These are phyloP conservation scores for Aphanomyces astaci DNA, from an alignment of 352 stramenopile species.

Conservation along the genomic window DNA sequence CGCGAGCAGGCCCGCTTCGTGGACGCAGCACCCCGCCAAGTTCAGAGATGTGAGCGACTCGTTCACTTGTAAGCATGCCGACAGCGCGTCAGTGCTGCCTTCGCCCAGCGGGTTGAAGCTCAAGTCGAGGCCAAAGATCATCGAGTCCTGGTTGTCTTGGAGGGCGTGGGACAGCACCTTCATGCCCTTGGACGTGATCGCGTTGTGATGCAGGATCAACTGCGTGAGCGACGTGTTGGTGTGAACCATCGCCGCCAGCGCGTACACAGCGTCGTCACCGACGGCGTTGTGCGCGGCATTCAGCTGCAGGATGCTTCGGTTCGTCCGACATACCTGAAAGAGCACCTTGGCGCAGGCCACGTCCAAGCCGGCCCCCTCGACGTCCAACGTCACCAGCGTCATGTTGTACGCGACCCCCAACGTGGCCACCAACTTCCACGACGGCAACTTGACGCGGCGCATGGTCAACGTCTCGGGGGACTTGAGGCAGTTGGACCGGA, in stretches of 20 bases:
- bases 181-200: slow-evolving; percentile 41
- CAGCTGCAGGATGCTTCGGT: slow-evolving; percentile 40
- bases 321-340: slow-evolving; percentile 47
- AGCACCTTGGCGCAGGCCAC: slow-evolving; percentile 34
- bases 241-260: slow-evolving; percentile 50
- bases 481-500: neutral
- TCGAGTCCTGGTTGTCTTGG: slow-evolving; percentile 51
- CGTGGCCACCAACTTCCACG: neutral
- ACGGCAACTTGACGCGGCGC: neutral
- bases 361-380: slow-evolving; percentile 1
- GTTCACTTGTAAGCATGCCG: slow-evolving; percentile 49
- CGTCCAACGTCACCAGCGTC: slow-evolving; percentile 10
- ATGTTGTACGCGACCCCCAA: slow-evolving; percentile 4
- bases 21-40: slow-evolving; percentile 29
- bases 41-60: slow-evolving; percentile 60
- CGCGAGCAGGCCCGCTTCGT: slow-evolving; percentile 51
- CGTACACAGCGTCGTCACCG: slow-evolving; percentile 40
- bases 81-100: slow-evolving; percentile 34
- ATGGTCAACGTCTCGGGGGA: neutral
- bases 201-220: slow-evolving; percentile 45
- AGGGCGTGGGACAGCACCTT: slow-evolving; percentile 46
- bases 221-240: slow-evolving; percentile 51
- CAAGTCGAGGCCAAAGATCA: slow-evolving; percentile 49
- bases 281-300: slow-evolving; percentile 41
- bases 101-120: slow-evolving; percentile 47